phyloP scores from a whole-genome alignment of 345 rosid genomes.

The Syzygium aromaticum region DNA sequence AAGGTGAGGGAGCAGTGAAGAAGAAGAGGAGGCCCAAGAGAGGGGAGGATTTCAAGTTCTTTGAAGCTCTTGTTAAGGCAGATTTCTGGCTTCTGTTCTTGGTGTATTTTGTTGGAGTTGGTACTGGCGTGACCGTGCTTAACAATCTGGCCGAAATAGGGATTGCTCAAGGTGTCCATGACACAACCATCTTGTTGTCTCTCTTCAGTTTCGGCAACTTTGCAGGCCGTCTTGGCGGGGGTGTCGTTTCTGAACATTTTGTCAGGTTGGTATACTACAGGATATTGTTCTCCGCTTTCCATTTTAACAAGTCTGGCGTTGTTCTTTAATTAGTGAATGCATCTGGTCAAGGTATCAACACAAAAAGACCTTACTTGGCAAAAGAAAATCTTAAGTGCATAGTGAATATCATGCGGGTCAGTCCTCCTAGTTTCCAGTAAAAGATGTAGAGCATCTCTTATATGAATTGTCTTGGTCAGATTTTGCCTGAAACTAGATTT shows the following conservation, averaged over 20 bases:
- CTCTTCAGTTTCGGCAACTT: constrained; percentile 70
- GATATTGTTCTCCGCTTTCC: not conserved
- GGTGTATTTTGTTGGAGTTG: constrained; percentile 61
- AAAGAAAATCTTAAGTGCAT: not conserved
- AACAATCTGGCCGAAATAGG: constrained; percentile 77
- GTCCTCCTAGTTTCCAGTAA: not conserved
- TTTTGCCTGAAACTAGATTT: not conserved
- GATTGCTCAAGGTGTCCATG: constrained; percentile 45
- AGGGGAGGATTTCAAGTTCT: constrained; percentile 61
- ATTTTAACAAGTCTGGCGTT: not conserved
- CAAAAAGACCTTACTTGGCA: not conserved
- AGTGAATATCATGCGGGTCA: not conserved
- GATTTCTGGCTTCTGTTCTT: constrained; percentile 78
- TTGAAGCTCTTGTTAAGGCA: constrained; percentile 61
- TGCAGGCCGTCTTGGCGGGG: constrained; percentile 59
- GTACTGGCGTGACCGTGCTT: constrained; percentile 61
- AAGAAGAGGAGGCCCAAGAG: constrained; percentile 62
- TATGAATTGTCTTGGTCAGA: not conserved
- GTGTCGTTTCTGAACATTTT: constrained; percentile 52
- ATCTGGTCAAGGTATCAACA: not conserved
- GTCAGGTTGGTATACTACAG: constrained; percentile 33
- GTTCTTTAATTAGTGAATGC: not conserved
- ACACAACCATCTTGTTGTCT: constrained; percentile 46
- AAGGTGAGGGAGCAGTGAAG: constrained; percentile 65
- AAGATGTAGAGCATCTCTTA: not conserved